Evolutionary conservation across 2,329 filamentous ascomycete genomes (phyloP).

Genomic region (Bipolaris zeicola): DNA sequence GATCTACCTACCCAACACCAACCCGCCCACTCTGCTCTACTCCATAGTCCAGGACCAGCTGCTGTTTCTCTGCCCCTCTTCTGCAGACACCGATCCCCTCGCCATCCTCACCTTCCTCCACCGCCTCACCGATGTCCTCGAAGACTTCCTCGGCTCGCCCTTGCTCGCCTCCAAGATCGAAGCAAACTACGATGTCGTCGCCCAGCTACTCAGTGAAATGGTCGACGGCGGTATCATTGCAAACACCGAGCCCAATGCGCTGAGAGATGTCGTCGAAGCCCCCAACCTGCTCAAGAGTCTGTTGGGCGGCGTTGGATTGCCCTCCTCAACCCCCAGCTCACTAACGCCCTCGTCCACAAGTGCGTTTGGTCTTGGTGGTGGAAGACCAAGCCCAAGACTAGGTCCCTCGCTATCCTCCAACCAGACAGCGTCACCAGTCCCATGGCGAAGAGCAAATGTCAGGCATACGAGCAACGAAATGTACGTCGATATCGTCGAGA

Average conservation of each 20-base stretch:
- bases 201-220: conserved; percentile 92
- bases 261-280: conserved; percentile 89
- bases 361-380: conserved; percentile 11
- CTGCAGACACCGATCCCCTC: conserved; percentile 84
- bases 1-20: conserved; percentile 80
- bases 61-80: conserved; percentile 83
- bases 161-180: conserved; percentile 86
- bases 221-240: conserved; percentile 89
- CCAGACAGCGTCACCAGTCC: conserved; percentile 62
- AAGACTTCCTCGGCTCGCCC: conserved; percentile 91
- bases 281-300: conserved; percentile 89
- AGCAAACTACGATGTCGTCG: conserved; percentile 87
- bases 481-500: conserved; percentile 95
- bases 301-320: conserved; percentile 83
- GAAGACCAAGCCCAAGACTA: conserved; percentile 31
- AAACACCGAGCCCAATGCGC: conserved; percentile 90
- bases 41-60: conserved; percentile 86
- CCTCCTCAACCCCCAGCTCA: conserved; percentile 54
- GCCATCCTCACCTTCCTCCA: conserved; percentile 93
- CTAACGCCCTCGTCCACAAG: conserved; percentile 25
- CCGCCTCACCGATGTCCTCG: conserved; percentile 86
- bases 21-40: conserved; percentile 86
- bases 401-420: conserved; percentile 28
- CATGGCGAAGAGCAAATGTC: conserved; percentile 91
- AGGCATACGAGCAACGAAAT: conserved; percentile 96